Conservation (phyloP, 345 rosid species). For the Fremontodendron californicum region DNA sequence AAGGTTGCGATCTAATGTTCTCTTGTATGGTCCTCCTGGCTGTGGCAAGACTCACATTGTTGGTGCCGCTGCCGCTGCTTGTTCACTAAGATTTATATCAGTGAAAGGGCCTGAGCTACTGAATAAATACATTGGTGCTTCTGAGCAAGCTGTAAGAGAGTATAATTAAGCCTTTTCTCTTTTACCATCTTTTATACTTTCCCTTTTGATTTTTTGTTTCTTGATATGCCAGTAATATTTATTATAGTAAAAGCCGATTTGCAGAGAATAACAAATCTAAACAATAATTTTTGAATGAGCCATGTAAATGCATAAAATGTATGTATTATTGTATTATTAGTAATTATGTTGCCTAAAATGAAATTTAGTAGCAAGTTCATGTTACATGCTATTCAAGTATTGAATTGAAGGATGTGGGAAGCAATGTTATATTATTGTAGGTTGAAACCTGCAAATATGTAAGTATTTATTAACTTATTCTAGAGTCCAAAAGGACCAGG, state of each 20-base stretch:
- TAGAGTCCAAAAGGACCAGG: background rate
- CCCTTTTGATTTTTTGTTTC: background rate
- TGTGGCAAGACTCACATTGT: slow-evolving; percentile 99
- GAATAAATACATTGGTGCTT: slow-evolving; percentile 96
- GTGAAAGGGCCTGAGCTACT: slow-evolving; percentile 96
- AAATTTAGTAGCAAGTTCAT: background rate
- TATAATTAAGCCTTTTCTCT: slow-evolving; percentile 2
- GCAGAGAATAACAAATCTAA: background rate
- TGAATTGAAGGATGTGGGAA: background rate
- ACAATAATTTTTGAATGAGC: background rate
- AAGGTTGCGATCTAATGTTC: slow-evolving; percentile 89
- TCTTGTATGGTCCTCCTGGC: slow-evolving; percentile 95
- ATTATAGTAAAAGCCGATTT: background rate
- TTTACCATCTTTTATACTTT: background rate
- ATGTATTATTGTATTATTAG: background rate
- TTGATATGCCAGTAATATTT: background rate
- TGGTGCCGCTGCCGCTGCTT: slow-evolving; percentile 93
- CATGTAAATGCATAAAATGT: background rate
- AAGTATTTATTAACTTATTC: background rate
- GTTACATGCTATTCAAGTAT: background rate
- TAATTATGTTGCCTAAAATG: background rate
- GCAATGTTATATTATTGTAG: background rate
- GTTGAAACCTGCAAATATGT: background rate
- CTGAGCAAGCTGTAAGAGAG: slow-evolving; percentile 92
- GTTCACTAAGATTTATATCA: slow-evolving; percentile 84